Base-by-base conservation (phyloP, 75 land plant species). In the Ceratopteris richardii region DNA sequence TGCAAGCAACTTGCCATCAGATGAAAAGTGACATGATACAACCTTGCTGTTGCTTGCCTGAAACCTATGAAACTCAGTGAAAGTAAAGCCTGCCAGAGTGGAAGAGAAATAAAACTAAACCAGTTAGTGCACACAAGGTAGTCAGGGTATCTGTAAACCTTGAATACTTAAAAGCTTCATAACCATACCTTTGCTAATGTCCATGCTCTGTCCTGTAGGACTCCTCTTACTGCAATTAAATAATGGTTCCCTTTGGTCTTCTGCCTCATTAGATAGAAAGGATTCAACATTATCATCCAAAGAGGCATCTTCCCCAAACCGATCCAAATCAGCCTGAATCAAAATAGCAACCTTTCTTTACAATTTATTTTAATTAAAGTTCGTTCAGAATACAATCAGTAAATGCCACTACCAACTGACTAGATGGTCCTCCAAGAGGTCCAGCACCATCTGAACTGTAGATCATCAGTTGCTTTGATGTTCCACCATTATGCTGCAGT, bases 211-310 rank as follows among this genome's bases (percentile, higher is more conserved):
- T 16, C 90, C 96, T 61, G 82, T 79, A 28, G 74, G 74, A 31
- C 74, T 71, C 42, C 68, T 61, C n/a, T 71, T 71, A 44, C 57
- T 71, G 59, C 58, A 58, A 24, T 69, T 61, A 31, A 71, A 71
- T 9, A 71, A 48, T 23, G 82, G 24, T 56, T 94, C 99, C 53
- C 94, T 78, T 21, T 82, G 84, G 68, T 92, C 98, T 51, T 74
- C 62, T 64, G 90, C 99, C 66, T 92, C 98, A 62, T 79, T 84
- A 58, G 90, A 80, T 57, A 94, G 78, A 62, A 94, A 94, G 51
- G 99, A 90, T 67, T 94, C 99, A n/a, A 94, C 96, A 63, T 90
- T 83, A 48, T 94, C 97, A 57, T 92, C 99, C 62, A 89, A 71
- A 11, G 93, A 80, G 10, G 78, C 85, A 74, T 88, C 93, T 44